Conservation (phyloP, 2,329 filamentous ascomycete genomes). For the Beauveria sp. region DNA sequence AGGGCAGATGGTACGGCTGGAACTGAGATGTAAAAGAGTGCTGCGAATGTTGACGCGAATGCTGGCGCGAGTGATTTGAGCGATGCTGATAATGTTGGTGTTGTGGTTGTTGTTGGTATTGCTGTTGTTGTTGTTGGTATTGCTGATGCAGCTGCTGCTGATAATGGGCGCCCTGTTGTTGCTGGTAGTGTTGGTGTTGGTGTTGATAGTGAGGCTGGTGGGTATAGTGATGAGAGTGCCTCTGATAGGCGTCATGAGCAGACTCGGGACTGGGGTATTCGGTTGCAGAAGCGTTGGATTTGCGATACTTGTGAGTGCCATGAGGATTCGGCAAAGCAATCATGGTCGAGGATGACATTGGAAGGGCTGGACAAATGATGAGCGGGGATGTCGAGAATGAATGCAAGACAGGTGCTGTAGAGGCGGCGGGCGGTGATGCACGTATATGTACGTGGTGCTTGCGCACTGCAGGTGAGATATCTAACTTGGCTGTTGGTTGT, state of each 20-base stretch:
- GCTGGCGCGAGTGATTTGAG: background rate
- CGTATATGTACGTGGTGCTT: background rate
- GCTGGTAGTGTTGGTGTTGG: background rate
- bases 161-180: background rate
- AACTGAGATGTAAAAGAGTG: constrained; percentile 9
- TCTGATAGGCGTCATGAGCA: constrained; percentile 1
- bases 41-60: constrained; percentile 1
- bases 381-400: constrained; percentile 3
- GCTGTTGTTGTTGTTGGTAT: background rate
- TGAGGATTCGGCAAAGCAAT: constrained; percentile 22
- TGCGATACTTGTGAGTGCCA: constrained; percentile 15
- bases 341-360: constrained; percentile 18
- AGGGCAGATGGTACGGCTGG: constrained; percentile 12
- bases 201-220: background rate
- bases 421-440: constrained; percentile 1
- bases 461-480: constrained; percentile 8
- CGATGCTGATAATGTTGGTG: background rate
- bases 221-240: background rate
- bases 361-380: background rate
- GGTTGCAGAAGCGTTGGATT: constrained; percentile 9
- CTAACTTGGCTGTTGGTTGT: background rate
- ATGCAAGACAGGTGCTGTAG: constrained; percentile 11
- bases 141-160: background rate
- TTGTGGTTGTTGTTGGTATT: background rate
- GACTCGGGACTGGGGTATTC: constrained; percentile 7